Base-by-base conservation (phyloP, 75 land plant species). In the Pinus tabuliformis region DNA sequence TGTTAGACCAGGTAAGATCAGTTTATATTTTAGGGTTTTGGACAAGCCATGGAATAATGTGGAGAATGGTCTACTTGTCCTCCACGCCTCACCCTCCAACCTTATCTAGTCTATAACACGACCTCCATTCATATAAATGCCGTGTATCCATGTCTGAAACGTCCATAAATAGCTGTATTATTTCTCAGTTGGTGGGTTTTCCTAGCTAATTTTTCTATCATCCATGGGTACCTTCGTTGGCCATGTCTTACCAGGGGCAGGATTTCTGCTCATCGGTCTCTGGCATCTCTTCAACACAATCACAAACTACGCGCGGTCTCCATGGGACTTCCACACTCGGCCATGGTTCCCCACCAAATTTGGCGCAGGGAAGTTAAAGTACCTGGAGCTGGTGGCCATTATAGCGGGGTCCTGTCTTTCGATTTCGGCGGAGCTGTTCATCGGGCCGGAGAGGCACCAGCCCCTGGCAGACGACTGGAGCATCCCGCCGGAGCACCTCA, bases 221-320 rank as follows among this genome's bases (percentile, higher is more conserved):
- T 49, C 54, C 17, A 93, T 92, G 95, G 95, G 95, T 6, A 92
- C 87, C 26, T 81, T 94, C 58, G 36, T 79, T 1, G 95, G 91
- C 9, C 97, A 92, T 73, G 36, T 94, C 17, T 75, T 76, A 1
- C 89, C 91, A 1, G 95, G 97, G 7, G 45, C 81, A 0, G 89
- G 83, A 36, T 85, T 94, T 77, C 12, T 87, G 45, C 24, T 86
- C 42, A 82, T 92, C 33, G 97, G 97, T 26, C 36, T 94, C 6
- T 92, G 95, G 95, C 97, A 94, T 49, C 70, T 83, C 37, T 61
- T 83, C 75, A 94, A 90, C 83, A 88, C 83, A 42, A 59, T 87
- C 66, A 72, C 73, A 52, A 68, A 77, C 80, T 92, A 84, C 75
- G 74, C 59, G 16, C 77, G 54, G 2, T 66, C 78, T 36, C 61